Conservation (phyloP, 805 yeast genomes). For the Yarrowia hollandica region DNA sequence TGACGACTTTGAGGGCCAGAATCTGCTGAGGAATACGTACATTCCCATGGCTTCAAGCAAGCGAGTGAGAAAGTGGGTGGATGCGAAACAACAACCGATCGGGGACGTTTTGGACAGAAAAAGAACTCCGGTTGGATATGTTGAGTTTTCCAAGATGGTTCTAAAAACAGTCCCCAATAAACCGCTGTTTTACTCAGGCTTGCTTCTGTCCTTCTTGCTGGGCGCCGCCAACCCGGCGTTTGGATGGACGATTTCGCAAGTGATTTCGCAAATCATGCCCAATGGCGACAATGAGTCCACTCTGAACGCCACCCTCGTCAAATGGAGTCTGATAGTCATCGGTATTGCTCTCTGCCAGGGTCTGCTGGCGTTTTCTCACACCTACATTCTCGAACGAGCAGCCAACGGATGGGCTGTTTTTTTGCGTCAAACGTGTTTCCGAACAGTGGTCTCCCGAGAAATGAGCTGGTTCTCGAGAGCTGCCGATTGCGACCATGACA, state of each 20-base stretch:
- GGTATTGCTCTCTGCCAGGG: constrained; percentile 68
- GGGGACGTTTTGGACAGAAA: constrained; percentile 2
- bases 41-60: not conserved
- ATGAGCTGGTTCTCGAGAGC: constrained; percentile 49
- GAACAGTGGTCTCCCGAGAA: constrained; percentile 50
- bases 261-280: constrained; percentile 65
- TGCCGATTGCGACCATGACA: not conserved
- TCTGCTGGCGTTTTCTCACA: constrained; percentile 51
- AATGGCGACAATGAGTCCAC: constrained; percentile 38
- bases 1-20: not conserved
- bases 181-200: constrained; percentile 48
- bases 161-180: constrained; percentile 33
- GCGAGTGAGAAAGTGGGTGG: constrained; percentile 8
- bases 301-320: constrained; percentile 35
- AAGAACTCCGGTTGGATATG: not conserved
- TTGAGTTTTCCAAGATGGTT: constrained; percentile 10
- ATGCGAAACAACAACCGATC: not conserved
- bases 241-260: constrained; percentile 71
- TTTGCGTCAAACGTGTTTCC: constrained; percentile 54
- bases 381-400: constrained; percentile 52
- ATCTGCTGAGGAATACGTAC: not conserved
- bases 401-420: constrained; percentile 68
- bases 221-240: constrained; percentile 75
- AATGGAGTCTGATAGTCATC: constrained; percentile 71
- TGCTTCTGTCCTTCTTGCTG: constrained; percentile 52